Conservation (phyloP, 495 filamentous ascomycete species). For the Aspergillus bridgeri region DNA sequence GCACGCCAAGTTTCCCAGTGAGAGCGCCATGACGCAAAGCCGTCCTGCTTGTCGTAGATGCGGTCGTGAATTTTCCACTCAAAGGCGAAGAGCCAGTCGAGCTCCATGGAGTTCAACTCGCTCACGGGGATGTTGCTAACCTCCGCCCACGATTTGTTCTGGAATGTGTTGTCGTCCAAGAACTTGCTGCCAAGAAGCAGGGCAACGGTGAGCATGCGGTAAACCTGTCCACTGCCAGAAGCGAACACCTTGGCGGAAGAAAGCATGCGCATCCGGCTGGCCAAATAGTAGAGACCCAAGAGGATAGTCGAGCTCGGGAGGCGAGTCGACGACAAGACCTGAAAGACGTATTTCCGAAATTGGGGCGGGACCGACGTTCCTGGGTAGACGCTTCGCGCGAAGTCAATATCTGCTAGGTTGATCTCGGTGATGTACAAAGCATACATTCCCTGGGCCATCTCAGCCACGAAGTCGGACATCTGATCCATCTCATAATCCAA, state of each 20-base stretch:
- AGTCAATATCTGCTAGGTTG: slow-evolving; percentile 68
- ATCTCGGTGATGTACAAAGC: slow-evolving; percentile 57
- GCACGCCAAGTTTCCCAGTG: slow-evolving; percentile 81
- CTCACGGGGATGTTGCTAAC: slow-evolving; percentile 87
- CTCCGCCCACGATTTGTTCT: slow-evolving; percentile 98
- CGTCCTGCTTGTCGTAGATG: slow-evolving; percentile 69
- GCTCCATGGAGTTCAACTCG: slow-evolving; percentile 87
- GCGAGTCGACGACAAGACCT: slow-evolving; percentile 90
- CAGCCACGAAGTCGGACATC: slow-evolving; percentile 96
- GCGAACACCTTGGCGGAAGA: slow-evolving; percentile 53
- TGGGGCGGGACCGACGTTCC: slow-evolving; percentile 64
- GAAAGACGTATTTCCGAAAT: slow-evolving; percentile 92
- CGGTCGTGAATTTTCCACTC: slow-evolving; percentile 87
- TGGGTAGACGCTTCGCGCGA: slow-evolving; percentile 72
- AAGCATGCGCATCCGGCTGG: slow-evolving; percentile 74
- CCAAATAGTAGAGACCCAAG: slow-evolving; percentile 86
- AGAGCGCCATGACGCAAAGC: slow-evolving; percentile 75
- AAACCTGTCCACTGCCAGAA: slow-evolving; percentile 69
- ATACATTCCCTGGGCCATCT: slow-evolving; percentile 85
- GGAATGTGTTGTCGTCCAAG: slow-evolving; percentile 97
- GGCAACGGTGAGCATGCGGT: slow-evolving; percentile 85
- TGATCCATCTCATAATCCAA: slow-evolving; percentile 98
- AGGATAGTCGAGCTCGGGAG: slow-evolving; percentile 94
- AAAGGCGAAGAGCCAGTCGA: slow-evolving; percentile 85
- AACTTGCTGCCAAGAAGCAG: slow-evolving; percentile 96